Evolutionary conservation across 2,329 filamentous ascomycete species (phyloP).

Genomic region (Aspergillus novoparasiticus): DNA sequence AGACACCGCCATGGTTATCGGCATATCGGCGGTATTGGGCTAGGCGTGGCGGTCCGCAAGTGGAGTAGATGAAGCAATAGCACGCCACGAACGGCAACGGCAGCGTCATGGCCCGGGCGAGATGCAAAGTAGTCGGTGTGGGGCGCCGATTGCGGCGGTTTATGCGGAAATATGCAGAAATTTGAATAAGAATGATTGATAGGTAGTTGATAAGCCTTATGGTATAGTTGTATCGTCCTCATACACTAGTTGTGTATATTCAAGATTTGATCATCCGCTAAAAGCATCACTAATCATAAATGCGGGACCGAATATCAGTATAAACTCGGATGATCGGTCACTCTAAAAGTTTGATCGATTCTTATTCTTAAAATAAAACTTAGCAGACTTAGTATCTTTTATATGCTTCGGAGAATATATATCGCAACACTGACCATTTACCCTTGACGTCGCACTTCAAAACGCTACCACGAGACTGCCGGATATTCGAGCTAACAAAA

Average conservation of each 20-base stretch:
- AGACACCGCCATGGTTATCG: neutral
- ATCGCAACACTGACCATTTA: neutral
- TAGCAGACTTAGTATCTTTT: neutral
- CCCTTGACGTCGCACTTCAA: neutral
- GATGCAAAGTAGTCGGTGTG: neutral
- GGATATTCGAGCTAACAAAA: neutral
- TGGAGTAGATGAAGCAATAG: neutral
- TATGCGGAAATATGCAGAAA: neutral
- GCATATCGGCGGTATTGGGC: neutral
- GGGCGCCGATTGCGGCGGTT: neutral
- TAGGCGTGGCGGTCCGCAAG: neutral
- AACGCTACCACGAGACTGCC: neutral
- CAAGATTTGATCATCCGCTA: too few relatives aligned
- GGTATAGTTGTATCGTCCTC: too few relatives aligned
- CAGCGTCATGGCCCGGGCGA: neutral
- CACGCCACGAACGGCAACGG: neutral
- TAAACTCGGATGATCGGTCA: neutral
- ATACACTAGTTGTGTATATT: too few relatives aligned
- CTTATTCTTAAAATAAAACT: neutral
- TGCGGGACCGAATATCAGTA: too few relatives aligned
- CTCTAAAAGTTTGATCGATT: neutral
- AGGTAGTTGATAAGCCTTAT: too few relatives aligned
- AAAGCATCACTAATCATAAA: too few relatives aligned
- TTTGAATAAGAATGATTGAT: too few relatives aligned
- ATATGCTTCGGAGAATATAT: neutral